These are phyloP conservation scores for Kluyveromyces wickerhamii DNA, from an alignment of 805 yeast genomes.

Conservation along the genomic window DNA sequence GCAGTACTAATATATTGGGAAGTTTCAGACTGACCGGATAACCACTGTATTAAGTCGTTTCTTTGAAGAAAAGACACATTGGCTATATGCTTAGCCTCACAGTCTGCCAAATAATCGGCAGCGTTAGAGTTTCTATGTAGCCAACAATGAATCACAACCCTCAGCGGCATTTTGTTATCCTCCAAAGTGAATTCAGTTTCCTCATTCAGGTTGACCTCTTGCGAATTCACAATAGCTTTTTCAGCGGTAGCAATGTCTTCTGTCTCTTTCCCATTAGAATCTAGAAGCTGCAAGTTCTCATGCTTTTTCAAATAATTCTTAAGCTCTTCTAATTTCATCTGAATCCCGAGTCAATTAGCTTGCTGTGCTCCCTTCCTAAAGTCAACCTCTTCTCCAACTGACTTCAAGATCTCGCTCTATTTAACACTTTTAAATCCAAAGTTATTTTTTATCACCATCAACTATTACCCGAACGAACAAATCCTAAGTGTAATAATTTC, in stretches of 20 bases:
- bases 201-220: constrained; percentile 33
- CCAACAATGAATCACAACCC: constrained; percentile 73
- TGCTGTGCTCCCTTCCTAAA: no score
- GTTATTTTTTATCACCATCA: no score
- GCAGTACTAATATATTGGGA: constrained; percentile 43
- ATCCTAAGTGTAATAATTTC: no score
- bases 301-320: constrained; percentile 17
- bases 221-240: constrained; percentile 23
- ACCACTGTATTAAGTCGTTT: constrained; percentile 76
- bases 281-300: constrained; percentile 13
- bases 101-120: constrained; percentile 72
- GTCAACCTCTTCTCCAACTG: no score
- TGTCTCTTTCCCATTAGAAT: constrained; percentile 18
- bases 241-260: constrained; percentile 33
- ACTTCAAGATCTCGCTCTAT: no score
- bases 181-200: constrained; percentile 51
- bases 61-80: constrained; percentile 79
- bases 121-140: constrained; percentile 60
- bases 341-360: no score
- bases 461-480: no score
- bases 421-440: no score
- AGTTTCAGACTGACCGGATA: constrained; percentile 56
- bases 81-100: constrained; percentile 53
- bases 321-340: constrained; percentile 8
- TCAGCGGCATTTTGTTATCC: constrained; percentile 40